Conservation (phyloP, 495 filamentous ascomycete genomes). For the Lineolata rhizophorae region DNA sequence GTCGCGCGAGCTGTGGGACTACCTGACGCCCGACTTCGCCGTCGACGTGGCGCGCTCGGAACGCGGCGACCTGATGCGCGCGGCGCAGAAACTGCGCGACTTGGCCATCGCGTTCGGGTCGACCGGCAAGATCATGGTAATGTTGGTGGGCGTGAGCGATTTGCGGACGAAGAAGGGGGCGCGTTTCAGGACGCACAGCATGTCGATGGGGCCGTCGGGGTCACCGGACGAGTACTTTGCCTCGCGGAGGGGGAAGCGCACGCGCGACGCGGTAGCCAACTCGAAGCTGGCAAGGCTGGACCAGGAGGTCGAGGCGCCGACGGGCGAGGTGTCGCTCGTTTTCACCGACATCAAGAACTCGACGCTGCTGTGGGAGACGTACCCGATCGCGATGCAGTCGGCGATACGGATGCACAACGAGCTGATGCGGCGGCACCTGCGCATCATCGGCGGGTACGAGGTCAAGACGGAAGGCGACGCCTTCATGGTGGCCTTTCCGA, state of each 20-base stretch:
- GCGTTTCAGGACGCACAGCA: slow-evolving; percentile 48
- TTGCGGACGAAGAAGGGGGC: slow-evolving; percentile 61
- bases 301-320: slow-evolving; percentile 71
- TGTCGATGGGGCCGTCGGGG: slow-evolving; percentile 57
- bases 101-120: slow-evolving; percentile 89
- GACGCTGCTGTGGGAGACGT: slow-evolving; percentile 89
- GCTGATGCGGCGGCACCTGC: slow-evolving; percentile 77
- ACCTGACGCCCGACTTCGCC: slow-evolving; percentile 63
- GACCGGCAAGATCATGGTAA: slow-evolving; percentile 90
- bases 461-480: slow-evolving; percentile 99
- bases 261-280: slow-evolving; percentile 47
- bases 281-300: slow-evolving; percentile 69
- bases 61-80: slow-evolving; percentile 76
- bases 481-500: slow-evolving; percentile 97
- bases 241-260: slow-evolving; percentile 37
- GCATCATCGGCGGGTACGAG: slow-evolving; percentile 90
- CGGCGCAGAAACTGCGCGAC: slow-evolving; percentile 88
- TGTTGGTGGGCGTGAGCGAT: slow-evolving; percentile 84
- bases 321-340: slow-evolving; percentile 73
- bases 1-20: slow-evolving; percentile 87
- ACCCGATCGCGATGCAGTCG: slow-evolving; percentile 80
- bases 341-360: slow-evolving; percentile 99
- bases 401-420: slow-evolving; percentile 94
- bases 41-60: slow-evolving; percentile 80
- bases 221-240: slow-evolving; percentile 44